Evolutionary conservation across 2,329 filamentous ascomycete species (phyloP), one percentile per base, ranked within the genome.

Genomic region (Coniella lustricola): DNA sequence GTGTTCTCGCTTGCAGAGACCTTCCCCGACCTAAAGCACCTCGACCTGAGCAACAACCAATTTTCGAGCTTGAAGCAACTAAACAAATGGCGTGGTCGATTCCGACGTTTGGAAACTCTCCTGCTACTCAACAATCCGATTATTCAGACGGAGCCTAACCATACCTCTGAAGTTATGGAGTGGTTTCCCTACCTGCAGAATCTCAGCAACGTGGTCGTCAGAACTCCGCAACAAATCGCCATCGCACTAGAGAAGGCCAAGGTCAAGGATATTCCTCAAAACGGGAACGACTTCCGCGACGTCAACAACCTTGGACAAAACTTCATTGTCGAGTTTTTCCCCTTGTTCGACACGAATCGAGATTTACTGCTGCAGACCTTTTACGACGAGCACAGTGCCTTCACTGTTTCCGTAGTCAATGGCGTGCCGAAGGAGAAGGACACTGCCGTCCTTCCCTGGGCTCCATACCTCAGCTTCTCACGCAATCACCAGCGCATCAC

Each of bases 21-120:
- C 0, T 87, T 97, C 47, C 89, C 90, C 0, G 85, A 90, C 53
- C 73, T 97, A 51, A 84, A 88, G 62, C 90, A 95, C 56, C 79
- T 98, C 12, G 91, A 96, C 57, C 77, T 97, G 21, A 93, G 88
- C 47, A 80, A 84, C 61, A 97, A 97, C 67, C 79, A 82, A 35
- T 80, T 98, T 58, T 73, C 76, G 50, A 80, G 78, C 44, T 66
- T 89, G 44, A 78, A 81, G 49, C 77, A 79, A 9, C 66, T 98
- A 40, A 77, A 82, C 45, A 77, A 74, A 29, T 96, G 90, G 90
- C 84, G 84, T 52, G 79, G 82, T 60, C 88, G 86, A 48, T 90
- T 97, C 60, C 81, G 76, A 45, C 72, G 81, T 49, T 75, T 97
- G 10, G 82, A 95, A 61, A 90, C 90, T 45, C 75, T 98, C 2